Base-by-base conservation (phyloP, 169 alveolate genomes). In the Cryptosporidium baileyi region DNA sequence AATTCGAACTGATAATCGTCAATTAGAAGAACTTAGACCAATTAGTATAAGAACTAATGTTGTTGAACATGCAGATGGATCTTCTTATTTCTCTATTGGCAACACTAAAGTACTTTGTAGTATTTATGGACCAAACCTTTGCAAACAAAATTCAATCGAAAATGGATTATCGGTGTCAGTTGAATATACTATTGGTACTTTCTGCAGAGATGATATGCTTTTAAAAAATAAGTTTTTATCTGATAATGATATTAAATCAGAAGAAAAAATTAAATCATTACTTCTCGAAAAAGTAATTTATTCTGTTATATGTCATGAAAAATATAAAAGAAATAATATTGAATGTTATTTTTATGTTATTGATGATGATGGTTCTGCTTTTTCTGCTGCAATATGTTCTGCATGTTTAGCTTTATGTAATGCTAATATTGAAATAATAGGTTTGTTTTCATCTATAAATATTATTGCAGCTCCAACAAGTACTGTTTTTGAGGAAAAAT, bases 341-440 rank as follows among this genome's bases (percentile, higher is more conserved):
- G 85, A 74, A 38, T 74, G 85, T 19, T 74, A 74, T 36, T 38
- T 74, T 54, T 74, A 74, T 19, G n/a, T 74, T 34, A 74, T 74
- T 40, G 85, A 74, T 7, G 85, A 74, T 24, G 85, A 74, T 36
- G 85, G 85, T 11, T 74, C 74, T n/a, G 47, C 85, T 13, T 74
- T 74, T 3, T 54, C 85, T 30, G 85, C 85, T 22, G 67, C 85
- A 22, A 74, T 74, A n/a, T 36, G 57, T 19, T 51, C 74, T 54
- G 47, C 67, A 3, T 74, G 74, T 17, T 22, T 74, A 19, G 60
- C 85, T 36, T 60, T 74, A 1, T 74, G 85, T 44, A 36, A 74
- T 57, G 85, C 85, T 32, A 52, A 74, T 15, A 51, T 74, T 57
- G 85, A 74, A 38, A 52, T 74, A 26, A 74, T 74, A 26, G 85